Base-by-base conservation (phyloP, 2,329 filamentous ascomycete genomes). In the Biscogniauxia sp. region DNA sequence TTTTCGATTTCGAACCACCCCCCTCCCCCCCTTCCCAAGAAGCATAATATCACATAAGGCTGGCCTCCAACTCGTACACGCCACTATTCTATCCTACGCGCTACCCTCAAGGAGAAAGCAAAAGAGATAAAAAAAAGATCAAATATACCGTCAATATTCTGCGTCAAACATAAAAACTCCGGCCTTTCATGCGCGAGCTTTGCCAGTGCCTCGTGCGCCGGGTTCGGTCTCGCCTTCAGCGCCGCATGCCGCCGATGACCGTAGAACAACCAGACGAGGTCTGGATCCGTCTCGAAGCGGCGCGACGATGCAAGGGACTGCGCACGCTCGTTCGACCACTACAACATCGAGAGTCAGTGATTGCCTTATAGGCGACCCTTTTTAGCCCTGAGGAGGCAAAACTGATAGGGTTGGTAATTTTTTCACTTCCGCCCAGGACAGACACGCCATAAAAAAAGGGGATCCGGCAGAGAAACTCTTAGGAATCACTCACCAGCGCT, bases 241-340 rank as follows among this genome's bases (percentile, higher is more conserved):
- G 90, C 87, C 84, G 90, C 89, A 72, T 96, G 91, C 55, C 92
- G 80, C 23, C 91, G 80, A 75, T 93, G 92, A 60, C 82, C 88
- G 76, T 96, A 96, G 73, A 96, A 96, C 64, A 95, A 84, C 92
- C 93, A 97, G 11, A 96, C 92, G 4, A 96, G 80, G 6, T 84
- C 90, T 0, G 93, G 92, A 69, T 95, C 84, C 5, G 70, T 75
- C 20, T 78, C 72, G 72, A 96, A 96, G 1, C 92, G 91, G 56
- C 84, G 80, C 13, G 87, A 86, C 0, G 90, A 95, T 1, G 92
- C 92, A 2, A 97, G 80, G 7, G 79, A 77, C 1, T 82, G 88
- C 13, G 91, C 87, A 69, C 92, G 84, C 72, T 93, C 86, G 51
- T 88, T 90, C 60, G 91, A 82, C 92, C 93, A 96, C 58, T 94